These are phyloP conservation scores for Oryza meyeriana DNA, from an alignment of 176 grass and related monocot genomes.

Conservation along the genomic window DNA sequence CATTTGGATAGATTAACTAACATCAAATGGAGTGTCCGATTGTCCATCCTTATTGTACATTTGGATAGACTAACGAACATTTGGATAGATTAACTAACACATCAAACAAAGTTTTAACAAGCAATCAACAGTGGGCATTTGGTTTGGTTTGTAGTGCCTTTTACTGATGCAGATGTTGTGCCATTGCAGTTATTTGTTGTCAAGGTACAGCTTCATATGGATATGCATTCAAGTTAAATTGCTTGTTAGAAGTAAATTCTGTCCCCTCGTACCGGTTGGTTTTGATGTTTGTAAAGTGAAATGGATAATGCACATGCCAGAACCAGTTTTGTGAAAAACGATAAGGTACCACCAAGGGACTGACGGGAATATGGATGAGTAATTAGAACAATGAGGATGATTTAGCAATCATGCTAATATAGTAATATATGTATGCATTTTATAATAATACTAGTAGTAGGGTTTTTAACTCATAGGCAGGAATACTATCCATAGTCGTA, in stretches of 20 bases:
- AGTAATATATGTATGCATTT: neutral
- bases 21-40: neutral
- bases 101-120: neutral
- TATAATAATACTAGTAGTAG: no score
- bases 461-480: neutral
- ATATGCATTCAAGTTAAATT: conserved; percentile 3
- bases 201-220: neutral
- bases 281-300: neutral
- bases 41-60: neutral
- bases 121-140: neutral
- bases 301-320: conserved; percentile 10
- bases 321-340: neutral
- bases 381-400: neutral
- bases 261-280: neutral
- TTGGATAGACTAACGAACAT: no score
- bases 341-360: neutral
- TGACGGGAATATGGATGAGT: neutral
- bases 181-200: neutral
- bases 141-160: neutral
- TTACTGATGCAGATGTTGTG: neutral
- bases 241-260: neutral
- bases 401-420: neutral
- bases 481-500: neutral
- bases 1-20: neutral
- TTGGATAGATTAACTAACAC: no score